Evolutionary conservation across 2,329 filamentous ascomycete species (phyloP).

Genomic region (Cryphonectria nitschkei): DNA sequence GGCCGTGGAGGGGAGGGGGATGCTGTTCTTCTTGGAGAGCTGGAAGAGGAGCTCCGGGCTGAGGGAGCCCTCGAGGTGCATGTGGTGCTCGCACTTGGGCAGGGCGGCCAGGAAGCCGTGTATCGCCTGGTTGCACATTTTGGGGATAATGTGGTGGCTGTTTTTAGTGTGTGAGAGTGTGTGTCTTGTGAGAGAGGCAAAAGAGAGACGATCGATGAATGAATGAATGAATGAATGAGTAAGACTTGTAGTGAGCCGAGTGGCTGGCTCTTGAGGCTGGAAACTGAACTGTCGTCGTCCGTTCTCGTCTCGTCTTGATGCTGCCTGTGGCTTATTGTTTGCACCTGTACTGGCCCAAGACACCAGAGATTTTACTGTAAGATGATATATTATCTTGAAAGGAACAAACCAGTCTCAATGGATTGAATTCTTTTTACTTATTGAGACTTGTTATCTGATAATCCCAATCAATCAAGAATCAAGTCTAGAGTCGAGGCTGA

Average conservation of each 20-base stretch:
- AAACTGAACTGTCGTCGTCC: not conserved
- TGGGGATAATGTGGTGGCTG: constrained; percentile 22
- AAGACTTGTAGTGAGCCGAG: too few relatives aligned
- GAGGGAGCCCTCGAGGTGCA: constrained; percentile 78
- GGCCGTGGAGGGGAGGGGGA: constrained; percentile 57
- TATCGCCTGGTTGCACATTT: constrained; percentile 59
- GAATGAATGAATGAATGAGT: not conserved
- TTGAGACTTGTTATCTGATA: not conserved
- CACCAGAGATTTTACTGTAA: not conserved
- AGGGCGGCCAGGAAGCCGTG: constrained; percentile 66
- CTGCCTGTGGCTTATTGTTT: too few relatives aligned
- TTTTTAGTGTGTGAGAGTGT: too few relatives aligned
- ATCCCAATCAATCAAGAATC: not conserved
- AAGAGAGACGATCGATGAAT: not conserved
- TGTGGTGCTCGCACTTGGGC: constrained; percentile 82
- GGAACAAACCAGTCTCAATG: not conserved
- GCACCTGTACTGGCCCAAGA: not conserved
- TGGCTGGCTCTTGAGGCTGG: not conserved
- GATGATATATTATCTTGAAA: too few relatives aligned
- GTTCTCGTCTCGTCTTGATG: too few relatives aligned
- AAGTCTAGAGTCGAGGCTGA: not conserved
- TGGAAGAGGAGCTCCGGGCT: constrained; percentile 71
- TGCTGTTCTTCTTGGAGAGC: constrained; percentile 68
- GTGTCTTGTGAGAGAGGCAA: too few relatives aligned
- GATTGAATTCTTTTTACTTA: not conserved